phyloP scores from a whole-genome alignment of 2,329 filamentous ascomycete species.

The Sphaerulina populicola region DNA sequence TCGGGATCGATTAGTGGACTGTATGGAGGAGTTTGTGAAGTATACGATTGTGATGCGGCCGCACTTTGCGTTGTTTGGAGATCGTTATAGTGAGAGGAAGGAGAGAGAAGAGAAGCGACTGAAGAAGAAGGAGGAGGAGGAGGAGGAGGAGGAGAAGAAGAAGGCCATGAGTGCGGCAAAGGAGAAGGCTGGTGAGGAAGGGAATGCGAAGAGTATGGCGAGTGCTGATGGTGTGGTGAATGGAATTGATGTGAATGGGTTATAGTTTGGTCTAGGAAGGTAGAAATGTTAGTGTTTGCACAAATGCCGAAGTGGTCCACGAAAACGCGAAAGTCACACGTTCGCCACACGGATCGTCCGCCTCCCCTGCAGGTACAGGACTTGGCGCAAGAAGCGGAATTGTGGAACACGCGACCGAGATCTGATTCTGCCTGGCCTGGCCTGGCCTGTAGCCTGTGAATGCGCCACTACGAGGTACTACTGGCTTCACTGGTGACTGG shows the following conservation, averaged over 20 bases:
- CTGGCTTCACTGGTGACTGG: too few species aligned
- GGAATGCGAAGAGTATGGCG: neutral
- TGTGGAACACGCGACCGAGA: neutral
- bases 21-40: constrained; percentile 63
- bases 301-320: too few species aligned
- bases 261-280: neutral
- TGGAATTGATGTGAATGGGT: neutral
- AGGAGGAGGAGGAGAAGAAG: neutral
- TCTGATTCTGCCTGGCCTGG: neutral
- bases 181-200: neutral
- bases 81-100: constrained; percentile 52
- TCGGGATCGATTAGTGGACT: constrained; percentile 27
- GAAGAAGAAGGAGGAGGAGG: neutral
- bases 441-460: neutral
- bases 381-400: neutral
- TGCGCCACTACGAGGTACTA: neutral
- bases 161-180: neutral
- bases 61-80: constrained; percentile 53
- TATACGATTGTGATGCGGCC: constrained; percentile 58
- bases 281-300: too few species aligned
- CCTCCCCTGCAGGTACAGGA: too few species aligned
- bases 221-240: neutral
- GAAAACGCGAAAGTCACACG: too few species aligned
- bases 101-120: neutral
- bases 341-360: too few species aligned